Evolutionary conservation across 164 flowering plant genomes (phyloP), one percentile per base, ranked within the genome.

Genomic region (Litsea cubeba): DNA sequence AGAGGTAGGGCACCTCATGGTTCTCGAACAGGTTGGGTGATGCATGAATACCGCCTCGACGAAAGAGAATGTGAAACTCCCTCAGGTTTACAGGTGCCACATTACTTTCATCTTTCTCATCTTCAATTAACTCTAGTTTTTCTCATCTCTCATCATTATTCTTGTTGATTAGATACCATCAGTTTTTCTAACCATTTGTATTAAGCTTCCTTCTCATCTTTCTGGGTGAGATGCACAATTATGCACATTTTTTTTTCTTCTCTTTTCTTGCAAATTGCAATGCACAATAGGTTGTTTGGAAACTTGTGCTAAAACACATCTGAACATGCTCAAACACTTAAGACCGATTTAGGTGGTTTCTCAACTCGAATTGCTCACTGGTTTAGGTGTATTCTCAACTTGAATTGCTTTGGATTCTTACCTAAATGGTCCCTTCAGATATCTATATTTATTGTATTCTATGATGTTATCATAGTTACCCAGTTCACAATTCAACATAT

Each of bases 1-100:
- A 67, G 97, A 79, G 98, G 98, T 3, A 79, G 97, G 80, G 98
- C 98, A 3, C 97, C 98, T 17, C 97, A 93, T 77, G 98, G 98
- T 22, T 22, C 85, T 24, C 80, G 97, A 50, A 91, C 97, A 0
- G 91, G 79, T 73, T 95, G 97, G 97, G 97, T 95, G 22, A 95
- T 95, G 99, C 99, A 95, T 76, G 99, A 95, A 74, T 95, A 95
- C 72, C 89, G 97, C 14, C 91, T 95, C 3, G 92, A 93, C 20
- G 97, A 95, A 58, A 80, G 85, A 12, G 97, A 95, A 83, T 93
- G 98, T 73, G 90, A 87, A 72, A 71, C 74, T 69, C 65, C 76
- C 69, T 51, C 85, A 0, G 93, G 97, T 70, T 71, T 91, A 75
- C 98, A 92, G 92, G 96, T 92, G n/a, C 58, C 3, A 22, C 20